Conservation (phyloP, 2,329 filamentous ascomycete species). For the Lachnellula subtilissima region DNA sequence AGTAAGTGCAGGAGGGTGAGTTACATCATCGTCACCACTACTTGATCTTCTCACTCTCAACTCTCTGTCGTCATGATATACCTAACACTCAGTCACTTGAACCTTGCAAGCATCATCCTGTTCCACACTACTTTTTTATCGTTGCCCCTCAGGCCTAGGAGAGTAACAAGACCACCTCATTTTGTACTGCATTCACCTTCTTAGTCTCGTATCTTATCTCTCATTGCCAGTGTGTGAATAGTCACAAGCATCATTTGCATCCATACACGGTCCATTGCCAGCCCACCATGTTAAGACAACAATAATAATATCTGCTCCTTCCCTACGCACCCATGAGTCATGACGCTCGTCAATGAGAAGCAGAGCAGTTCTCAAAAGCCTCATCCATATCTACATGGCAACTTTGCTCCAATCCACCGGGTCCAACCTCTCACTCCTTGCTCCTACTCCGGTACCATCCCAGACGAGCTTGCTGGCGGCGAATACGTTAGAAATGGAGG, state of each 20-base stretch:
- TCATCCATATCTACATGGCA: constrained; percentile 54
- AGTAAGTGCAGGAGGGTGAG: too few relatives aligned
- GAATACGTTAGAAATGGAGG: constrained; percentile 70
- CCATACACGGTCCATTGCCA: not conserved
- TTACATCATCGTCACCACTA: not conserved
- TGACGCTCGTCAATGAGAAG: constrained; percentile 23
- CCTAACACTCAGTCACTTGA: too few relatives aligned
- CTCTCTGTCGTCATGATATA: too few relatives aligned
- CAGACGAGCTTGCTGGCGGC: constrained; percentile 60
- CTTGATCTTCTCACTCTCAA: too few relatives aligned
- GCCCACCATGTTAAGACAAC: constrained; percentile 5
- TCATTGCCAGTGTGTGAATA: too few relatives aligned
- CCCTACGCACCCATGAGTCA: constrained; percentile 20
- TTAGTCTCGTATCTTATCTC: too few relatives aligned
- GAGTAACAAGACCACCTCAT: too few relatives aligned
- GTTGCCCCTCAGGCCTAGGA: too few relatives aligned
- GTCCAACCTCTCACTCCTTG: constrained; percentile 54
- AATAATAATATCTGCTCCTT: constrained; percentile 16
- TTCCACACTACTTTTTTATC: too few relatives aligned
- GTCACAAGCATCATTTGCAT: too few relatives aligned
- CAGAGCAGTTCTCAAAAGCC: constrained; percentile 20
- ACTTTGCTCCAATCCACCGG: constrained; percentile 62
- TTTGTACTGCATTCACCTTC: too few relatives aligned
- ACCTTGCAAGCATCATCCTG: too few relatives aligned
- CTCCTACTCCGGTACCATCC: constrained; percentile 52